phyloP scores from a whole-genome alignment of 78 protist genomes.

The Dictyostelium capitatum region DNA sequence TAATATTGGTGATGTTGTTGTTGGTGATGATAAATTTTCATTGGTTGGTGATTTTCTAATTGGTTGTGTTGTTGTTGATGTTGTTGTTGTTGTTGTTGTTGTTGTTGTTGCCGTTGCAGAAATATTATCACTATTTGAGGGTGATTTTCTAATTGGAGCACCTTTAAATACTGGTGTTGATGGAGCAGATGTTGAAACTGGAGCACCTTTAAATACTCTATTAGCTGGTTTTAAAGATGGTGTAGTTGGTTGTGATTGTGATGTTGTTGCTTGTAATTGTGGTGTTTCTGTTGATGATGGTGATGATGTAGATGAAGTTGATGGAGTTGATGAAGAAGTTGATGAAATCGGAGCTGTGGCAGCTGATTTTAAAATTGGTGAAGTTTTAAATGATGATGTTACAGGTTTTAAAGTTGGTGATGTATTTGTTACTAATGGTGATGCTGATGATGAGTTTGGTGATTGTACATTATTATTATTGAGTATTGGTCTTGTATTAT shows the following conservation, averaged over 20 bases:
- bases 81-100: background rate
- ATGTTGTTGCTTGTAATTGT: background rate
- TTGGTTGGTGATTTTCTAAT: background rate
- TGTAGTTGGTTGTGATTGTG: slow-evolving; percentile 15
- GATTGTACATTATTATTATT: background rate
- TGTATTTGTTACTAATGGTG: background rate
- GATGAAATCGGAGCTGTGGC: background rate
- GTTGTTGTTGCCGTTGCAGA: background rate
- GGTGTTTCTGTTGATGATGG: background rate
- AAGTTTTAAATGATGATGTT: background rate
- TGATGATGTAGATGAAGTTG: background rate
- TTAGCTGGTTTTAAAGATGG: slow-evolving; percentile 21
- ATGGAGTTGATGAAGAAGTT: background rate
- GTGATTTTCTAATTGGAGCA: slow-evolving; percentile 9
- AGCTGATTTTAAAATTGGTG: background rate
- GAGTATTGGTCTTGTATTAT: background rate
- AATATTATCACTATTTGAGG: background rate
- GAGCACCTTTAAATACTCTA: background rate
- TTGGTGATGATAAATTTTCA: slow-evolving; percentile 18
- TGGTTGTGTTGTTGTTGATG: background rate
- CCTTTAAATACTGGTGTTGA: slow-evolving; percentile 11
- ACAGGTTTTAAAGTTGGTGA: background rate
- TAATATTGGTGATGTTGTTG: slow-evolving; percentile 1
- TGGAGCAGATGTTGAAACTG: slow-evolving; percentile 12
- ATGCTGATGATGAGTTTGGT: background rate